Percentiles rank a stretch among this genome's conserved stretches.
phyloP scores from a whole-genome alignment of 78 protist species.

The Anaeramoeba flamelloides region DNA sequence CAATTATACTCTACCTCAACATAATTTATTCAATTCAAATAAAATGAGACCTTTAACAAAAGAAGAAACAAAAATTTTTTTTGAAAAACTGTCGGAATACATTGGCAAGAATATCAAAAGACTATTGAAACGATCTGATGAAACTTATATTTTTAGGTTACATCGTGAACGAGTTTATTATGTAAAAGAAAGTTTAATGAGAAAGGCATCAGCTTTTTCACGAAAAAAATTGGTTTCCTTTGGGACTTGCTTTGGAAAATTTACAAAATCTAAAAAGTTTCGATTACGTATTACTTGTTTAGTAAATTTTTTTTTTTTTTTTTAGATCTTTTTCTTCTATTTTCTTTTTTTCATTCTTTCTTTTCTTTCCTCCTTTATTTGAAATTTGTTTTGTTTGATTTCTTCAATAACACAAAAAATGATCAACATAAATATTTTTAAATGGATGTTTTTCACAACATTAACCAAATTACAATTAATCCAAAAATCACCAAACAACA shows the following conservation, averaged over 20 bases:
- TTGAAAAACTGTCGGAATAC: constrained; percentile 85
- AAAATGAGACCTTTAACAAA: constrained; percentile 93
- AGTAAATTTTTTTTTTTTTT: constrained; percentile 79
- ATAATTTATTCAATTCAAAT: no score
- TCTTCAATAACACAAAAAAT: no score
- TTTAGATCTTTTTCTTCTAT: constrained; percentile 44
- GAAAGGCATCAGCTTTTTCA: constrained; percentile 31
- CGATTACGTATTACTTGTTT: constrained; percentile 83
- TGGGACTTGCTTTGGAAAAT: constrained; percentile 90
- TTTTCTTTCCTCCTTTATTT: no score
- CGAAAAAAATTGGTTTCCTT: constrained; percentile 49
- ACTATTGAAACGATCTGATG: constrained; percentile 81
- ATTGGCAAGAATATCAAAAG: constrained; percentile 79
- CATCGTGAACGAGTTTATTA: constrained; percentile 89
- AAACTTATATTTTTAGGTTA: constrained; percentile 74
- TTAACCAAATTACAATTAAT: neutral
- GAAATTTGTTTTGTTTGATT: no score
- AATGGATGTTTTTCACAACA: no score
- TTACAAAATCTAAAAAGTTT: constrained; percentile 78
- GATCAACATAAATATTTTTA: no score
- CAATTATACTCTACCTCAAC: no score
- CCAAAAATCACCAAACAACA: constrained; percentile 4
- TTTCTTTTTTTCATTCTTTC: constrained; percentile 5
- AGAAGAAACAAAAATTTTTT: constrained; percentile 80
- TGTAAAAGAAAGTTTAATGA: constrained; percentile 22